A percentile compares a stretch with the other conserved stretches of the same genome.
phyloP scores from a whole-genome alignment of 2,329 filamentous ascomycete genomes.

The Fusarium abutilonis region DNA sequence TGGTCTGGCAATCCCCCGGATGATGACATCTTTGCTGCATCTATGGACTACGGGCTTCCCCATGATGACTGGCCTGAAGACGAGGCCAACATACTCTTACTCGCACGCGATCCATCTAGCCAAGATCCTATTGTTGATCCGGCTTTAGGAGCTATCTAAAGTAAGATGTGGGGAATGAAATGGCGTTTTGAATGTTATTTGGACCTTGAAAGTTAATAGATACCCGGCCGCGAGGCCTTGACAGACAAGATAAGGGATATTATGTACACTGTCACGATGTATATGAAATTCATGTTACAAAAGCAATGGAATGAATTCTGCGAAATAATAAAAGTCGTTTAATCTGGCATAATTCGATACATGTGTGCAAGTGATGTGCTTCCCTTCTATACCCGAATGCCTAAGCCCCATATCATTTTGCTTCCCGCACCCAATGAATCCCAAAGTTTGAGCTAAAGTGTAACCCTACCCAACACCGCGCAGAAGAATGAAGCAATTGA shows the following conservation, averaged over 20 bases:
- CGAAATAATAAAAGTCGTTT: slow-evolving; percentile 8
- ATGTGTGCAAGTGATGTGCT: slow-evolving; percentile 8
- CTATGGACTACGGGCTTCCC: slow-evolving; percentile 47
- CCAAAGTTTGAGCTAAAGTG: not conserved
- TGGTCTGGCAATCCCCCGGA: slow-evolving; percentile 43
- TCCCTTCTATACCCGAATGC: slow-evolving; percentile 36
- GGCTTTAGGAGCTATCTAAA: slow-evolving; percentile 38
- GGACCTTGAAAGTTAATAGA: slow-evolving; percentile 37
- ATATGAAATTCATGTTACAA: slow-evolving; percentile 22
- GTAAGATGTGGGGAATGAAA: not conserved
- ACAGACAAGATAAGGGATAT: not conserved
- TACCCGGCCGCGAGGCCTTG: slow-evolving; percentile 38
- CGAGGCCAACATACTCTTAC: slow-evolving; percentile 56
- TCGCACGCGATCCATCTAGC: slow-evolving; percentile 46
- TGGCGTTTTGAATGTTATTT: slow-evolving; percentile 15
- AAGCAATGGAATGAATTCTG: not conserved
- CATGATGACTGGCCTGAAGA: slow-evolving; percentile 57
- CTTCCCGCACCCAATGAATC: slow-evolving; percentile 1
- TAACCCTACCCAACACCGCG: slow-evolving; percentile 28
- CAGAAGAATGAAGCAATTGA: slow-evolving; percentile 8
- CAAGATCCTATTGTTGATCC: slow-evolving; percentile 49
- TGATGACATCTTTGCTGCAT: slow-evolving; percentile 51
- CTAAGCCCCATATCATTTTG: slow-evolving; percentile 15
- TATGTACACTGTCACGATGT: slow-evolving; percentile 18
- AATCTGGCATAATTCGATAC: not conserved